A percentile compares a stretch with the other conserved stretches of the same genome.
These are phyloP conservation scores for Neonectria hederae DNA, from an alignment of 2,329 filamentous ascomycete genomes.

Conservation along the genomic window DNA sequence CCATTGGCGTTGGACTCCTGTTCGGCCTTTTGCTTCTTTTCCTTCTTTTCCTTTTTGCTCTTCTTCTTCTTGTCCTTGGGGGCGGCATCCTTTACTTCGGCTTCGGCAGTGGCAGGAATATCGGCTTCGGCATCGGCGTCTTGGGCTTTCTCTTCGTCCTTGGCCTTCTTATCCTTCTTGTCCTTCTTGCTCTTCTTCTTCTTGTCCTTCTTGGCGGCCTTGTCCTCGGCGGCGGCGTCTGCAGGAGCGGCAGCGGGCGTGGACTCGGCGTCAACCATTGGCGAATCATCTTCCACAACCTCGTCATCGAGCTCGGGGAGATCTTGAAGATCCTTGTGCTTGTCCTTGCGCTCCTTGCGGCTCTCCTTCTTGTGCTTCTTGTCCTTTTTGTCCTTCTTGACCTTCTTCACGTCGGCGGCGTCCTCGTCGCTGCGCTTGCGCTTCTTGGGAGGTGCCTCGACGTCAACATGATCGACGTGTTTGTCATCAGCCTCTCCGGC, in stretches of 20 bases:
- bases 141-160: constrained; percentile 26
- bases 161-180: constrained; percentile 44
- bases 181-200: constrained; percentile 44
- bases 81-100: constrained; percentile 11
- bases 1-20: constrained; percentile 37
- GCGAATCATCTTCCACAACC: constrained; percentile 35
- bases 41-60: constrained; percentile 35
- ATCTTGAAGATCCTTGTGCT: constrained; percentile 50
- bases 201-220: constrained; percentile 40
- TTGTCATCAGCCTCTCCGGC: constrained; percentile 44
- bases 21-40: constrained; percentile 44
- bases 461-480: constrained; percentile 31
- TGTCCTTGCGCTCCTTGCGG: constrained; percentile 54
- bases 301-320: constrained; percentile 48
- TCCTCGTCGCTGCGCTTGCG: constrained; percentile 48
- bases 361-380: constrained; percentile 51
- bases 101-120: constrained; percentile 21
- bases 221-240: constrained; percentile 33
- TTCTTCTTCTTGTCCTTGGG: constrained; percentile 30
- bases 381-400: constrained; percentile 45
- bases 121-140: constrained; percentile 19
- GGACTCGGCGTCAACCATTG: constrained; percentile 39
- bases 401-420: constrained; percentile 42
- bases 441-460: constrained; percentile 47
- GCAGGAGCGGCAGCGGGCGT: constrained; percentile 30